Evolutionary conservation across 345 rosid species (phyloP).

Genomic region (Hypericum perforatum): DNA sequence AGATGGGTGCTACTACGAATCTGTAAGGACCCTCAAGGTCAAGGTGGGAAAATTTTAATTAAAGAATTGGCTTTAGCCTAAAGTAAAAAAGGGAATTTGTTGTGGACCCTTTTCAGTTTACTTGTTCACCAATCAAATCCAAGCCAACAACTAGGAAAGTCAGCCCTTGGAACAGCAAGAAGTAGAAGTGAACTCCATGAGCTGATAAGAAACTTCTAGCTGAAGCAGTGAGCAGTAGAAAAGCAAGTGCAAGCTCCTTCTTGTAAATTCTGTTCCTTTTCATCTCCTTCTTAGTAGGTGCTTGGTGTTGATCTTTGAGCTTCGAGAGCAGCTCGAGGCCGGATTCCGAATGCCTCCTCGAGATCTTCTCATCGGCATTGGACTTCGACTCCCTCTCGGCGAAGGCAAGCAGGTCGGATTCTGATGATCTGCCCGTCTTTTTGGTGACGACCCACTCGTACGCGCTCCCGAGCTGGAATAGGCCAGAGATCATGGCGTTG

Average conservation of each 20-base stretch:
- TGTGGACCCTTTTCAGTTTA: background rate
- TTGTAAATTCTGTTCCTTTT: slow-evolving; percentile 1
- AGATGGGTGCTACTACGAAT: too few species aligned
- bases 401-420: background rate
- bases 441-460: slow-evolving; percentile 4
- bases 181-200: slow-evolving; percentile 6
- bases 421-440: background rate
- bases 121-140: slow-evolving; percentile 6
- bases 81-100: too few species aligned
- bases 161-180: slow-evolving; percentile 4
- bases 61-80: too few species aligned
- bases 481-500: slow-evolving; percentile 2
- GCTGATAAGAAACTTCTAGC: slow-evolving; percentile 1
- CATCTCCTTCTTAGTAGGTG: background rate
- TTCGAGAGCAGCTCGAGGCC: background rate
- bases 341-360: background rate
- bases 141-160: slow-evolving; percentile 1
- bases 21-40: too few species aligned
- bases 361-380: background rate
- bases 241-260: slow-evolving; percentile 3
- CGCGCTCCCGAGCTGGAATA: slow-evolving; percentile 1
- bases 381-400: slow-evolving; percentile 1
- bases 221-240: background rate
- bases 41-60: too few species aligned
- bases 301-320: background rate